Percentiles rank a stretch among this genome's conserved stretches.
Conservation (phyloP, 2,329 filamentous ascomycete genomes). For the Bipolaris victoriae region DNA sequence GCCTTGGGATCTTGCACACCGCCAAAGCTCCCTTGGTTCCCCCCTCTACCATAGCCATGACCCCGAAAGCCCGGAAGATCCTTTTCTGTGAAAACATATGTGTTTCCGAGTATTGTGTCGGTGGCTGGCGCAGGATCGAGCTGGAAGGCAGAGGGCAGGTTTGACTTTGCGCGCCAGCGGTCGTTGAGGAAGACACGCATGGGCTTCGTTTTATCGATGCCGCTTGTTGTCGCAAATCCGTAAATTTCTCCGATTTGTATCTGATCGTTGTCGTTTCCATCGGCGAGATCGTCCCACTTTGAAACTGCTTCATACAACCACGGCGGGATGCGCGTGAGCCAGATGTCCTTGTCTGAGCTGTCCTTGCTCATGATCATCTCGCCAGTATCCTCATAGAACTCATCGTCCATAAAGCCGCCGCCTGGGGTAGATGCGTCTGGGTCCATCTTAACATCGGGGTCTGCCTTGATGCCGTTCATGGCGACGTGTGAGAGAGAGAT, state of each 20-base stretch:
- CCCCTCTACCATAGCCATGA: slow-evolving; percentile 30
- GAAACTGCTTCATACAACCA: slow-evolving; percentile 49
- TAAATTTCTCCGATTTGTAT: slow-evolving; percentile 48
- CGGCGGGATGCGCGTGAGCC: slow-evolving; percentile 49
- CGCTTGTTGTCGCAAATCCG: slow-evolving; percentile 34
- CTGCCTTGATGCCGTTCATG: slow-evolving; percentile 51
- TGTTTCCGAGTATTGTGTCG: slow-evolving; percentile 73
- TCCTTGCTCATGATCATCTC: slow-evolving; percentile 48
- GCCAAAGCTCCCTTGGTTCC: slow-evolving; percentile 28
- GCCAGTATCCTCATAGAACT: slow-evolving; percentile 54
- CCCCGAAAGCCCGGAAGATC: slow-evolving; percentile 78
- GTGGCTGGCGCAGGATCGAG: slow-evolving; percentile 65
- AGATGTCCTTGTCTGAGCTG: slow-evolving; percentile 39
- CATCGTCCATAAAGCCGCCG: slow-evolving; percentile 48
- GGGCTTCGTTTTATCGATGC: slow-evolving; percentile 48
- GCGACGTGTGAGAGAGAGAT: slow-evolving; percentile 16
- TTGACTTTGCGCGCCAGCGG: slow-evolving; percentile 69
- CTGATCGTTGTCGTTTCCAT: slow-evolving; percentile 47
- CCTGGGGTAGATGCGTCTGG: slow-evolving; percentile 32
- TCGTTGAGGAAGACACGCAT: slow-evolving; percentile 72
- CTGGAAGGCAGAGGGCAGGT: slow-evolving; percentile 87
- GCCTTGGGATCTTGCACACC: slow-evolving; percentile 41
- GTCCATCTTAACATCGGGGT: slow-evolving; percentile 48
- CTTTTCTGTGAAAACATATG: slow-evolving; percentile 91
- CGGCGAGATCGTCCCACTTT: slow-evolving; percentile 44